Evolutionary conservation across 148 eudicot genomes (phyloP).

Genomic region (Rhododendron williamsianum): DNA sequence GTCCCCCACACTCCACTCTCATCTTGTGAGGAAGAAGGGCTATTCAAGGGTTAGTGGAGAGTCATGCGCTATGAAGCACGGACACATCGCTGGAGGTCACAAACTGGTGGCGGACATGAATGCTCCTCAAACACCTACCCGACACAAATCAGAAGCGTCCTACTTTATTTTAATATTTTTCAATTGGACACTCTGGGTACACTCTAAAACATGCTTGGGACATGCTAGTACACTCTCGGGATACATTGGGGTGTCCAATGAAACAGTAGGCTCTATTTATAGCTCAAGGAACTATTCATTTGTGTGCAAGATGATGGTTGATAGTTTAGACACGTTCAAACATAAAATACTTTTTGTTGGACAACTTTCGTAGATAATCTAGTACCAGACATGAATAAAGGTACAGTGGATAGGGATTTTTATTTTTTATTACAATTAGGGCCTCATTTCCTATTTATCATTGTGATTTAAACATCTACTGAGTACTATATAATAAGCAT

Average conservation of each 20-base stretch:
- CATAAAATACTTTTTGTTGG: background rate
- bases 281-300: background rate
- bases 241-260: background rate
- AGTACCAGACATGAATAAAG: background rate
- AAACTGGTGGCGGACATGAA: background rate
- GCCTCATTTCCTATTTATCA: background rate
- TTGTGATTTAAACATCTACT: background rate
- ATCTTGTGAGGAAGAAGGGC: background rate
- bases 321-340: background rate
- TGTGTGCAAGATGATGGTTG: background rate
- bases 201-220: background rate
- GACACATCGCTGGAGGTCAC: background rate
- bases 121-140: background rate
- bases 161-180: background rate
- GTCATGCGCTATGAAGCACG: background rate
- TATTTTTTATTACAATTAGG: background rate
- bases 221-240: background rate
- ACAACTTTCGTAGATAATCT: background rate
- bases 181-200: background rate
- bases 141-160: background rate
- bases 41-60: background rate
- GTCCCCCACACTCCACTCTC: background rate
- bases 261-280: background rate
- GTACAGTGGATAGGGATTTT: background rate
- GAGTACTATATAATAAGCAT: background rate